phyloP scores from a whole-genome alignment of 192 early-diverging fungal genomes.

The Gorgonomyces haynaldii region DNA sequence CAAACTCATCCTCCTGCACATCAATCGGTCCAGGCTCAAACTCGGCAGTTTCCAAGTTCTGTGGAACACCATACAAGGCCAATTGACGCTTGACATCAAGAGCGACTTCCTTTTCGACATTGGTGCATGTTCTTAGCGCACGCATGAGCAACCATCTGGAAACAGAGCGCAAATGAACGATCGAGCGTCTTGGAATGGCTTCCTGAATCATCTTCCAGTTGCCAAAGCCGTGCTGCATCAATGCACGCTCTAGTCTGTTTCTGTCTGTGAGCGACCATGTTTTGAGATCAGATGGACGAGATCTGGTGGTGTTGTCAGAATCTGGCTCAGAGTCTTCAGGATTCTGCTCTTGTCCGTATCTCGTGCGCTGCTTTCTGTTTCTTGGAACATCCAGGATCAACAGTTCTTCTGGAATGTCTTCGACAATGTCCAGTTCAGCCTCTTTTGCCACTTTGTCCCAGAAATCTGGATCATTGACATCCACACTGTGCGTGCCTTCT shows the following conservation, averaged over 20 bases:
- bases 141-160: slow-evolving; percentile 28
- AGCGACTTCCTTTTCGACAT: slow-evolving; percentile 48
- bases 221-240: slow-evolving; percentile 41
- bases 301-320: slow-evolving; percentile 12
- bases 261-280: slow-evolving; percentile 43
- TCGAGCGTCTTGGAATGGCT: slow-evolving; percentile 41
- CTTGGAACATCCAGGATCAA: slow-evolving; percentile 64
- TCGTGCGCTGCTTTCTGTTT: slow-evolving; percentile 40
- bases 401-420: slow-evolving; percentile 33
- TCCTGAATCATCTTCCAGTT: slow-evolving; percentile 52
- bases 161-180: slow-evolving; percentile 38
- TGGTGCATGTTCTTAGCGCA: slow-evolving; percentile 29
- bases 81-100: slow-evolving; percentile 49
- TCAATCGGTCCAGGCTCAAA: slow-evolving; percentile 1
- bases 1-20: neutral
- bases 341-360: slow-evolving; percentile 8
- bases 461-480: slow-evolving; percentile 76
- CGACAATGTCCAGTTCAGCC: slow-evolving; percentile 56
- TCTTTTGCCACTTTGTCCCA: slow-evolving; percentile 80
- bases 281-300: slow-evolving; percentile 14
- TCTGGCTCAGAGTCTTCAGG: slow-evolving; percentile 18
- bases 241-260: slow-evolving; percentile 31
- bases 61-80: neutral
- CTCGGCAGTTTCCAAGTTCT: neutral
- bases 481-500: slow-evolving; percentile 28